phyloP scores from a whole-genome alignment of 805 yeast species.

The Cyberlindnera maritima region DNA sequence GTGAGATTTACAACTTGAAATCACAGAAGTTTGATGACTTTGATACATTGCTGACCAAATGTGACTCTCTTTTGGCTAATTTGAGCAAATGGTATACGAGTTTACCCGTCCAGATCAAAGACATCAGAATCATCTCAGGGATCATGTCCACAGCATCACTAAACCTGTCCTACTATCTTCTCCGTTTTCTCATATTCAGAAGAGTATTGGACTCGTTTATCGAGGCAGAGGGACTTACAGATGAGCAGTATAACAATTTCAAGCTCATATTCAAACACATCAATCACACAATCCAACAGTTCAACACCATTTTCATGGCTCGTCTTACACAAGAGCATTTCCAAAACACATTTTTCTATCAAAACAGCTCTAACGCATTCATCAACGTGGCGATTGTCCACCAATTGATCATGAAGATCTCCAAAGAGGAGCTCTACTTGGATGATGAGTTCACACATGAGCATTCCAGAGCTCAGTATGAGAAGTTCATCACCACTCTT shows the following conservation, averaged over 20 bases:
- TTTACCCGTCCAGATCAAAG: slow-evolving; percentile 20
- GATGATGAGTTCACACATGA: slow-evolving; percentile 19
- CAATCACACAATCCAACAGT: slow-evolving; percentile 13
- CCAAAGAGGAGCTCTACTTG: slow-evolving; percentile 16
- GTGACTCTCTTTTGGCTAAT: slow-evolving; percentile 14
- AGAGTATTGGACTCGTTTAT: slow-evolving; percentile 23
- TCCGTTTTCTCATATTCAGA: slow-evolving; percentile 24
- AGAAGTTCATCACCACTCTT: slow-evolving; percentile 7
- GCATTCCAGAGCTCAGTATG: background rate
- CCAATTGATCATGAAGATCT: slow-evolving; percentile 18
- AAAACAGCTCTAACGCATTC: slow-evolving; percentile 15
- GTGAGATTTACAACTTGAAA: slow-evolving; percentile 24
- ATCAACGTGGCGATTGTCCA: slow-evolving; percentile 24
- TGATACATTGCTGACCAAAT: slow-evolving; percentile 18
- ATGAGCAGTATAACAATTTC: slow-evolving; percentile 13
- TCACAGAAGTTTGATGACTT: slow-evolving; percentile 26
- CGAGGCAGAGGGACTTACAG: slow-evolving; percentile 16
- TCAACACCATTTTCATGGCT: slow-evolving; percentile 21
- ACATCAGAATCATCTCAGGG: slow-evolving; percentile 9
- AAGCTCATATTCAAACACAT: slow-evolving; percentile 19
- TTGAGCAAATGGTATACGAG: slow-evolving; percentile 25
- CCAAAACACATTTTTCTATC: slow-evolving; percentile 13
- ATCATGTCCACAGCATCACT: slow-evolving; percentile 24
- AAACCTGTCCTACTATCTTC: slow-evolving; percentile 22
- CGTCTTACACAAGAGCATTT: slow-evolving; percentile 22